A percentile compares a stretch with the other conserved stretches of the same genome.
Evolutionary conservation across 495 filamentous ascomycete species (phyloP).

Genomic region (Talaromyces adpressus): DNA sequence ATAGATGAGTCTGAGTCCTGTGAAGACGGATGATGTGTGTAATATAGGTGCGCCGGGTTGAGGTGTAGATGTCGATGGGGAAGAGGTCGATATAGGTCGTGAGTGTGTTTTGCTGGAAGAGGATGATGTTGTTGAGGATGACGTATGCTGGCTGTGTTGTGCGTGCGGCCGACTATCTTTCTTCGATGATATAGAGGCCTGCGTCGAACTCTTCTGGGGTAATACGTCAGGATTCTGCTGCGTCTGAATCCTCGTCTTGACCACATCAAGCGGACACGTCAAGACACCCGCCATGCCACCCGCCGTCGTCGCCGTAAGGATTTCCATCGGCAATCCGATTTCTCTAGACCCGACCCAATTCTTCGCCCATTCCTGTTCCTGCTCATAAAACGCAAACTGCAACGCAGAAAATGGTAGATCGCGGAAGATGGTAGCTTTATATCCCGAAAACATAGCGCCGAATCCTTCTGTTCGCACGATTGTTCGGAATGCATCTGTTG

Average conservation of each 20-base stretch:
- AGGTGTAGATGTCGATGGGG: slow-evolving; percentile 69
- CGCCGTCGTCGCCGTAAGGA: slow-evolving; percentile 83
- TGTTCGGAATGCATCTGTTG: slow-evolving; percentile 69
- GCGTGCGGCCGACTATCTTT: slow-evolving; percentile 31
- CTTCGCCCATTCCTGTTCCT: slow-evolving; percentile 76
- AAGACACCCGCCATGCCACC: slow-evolving; percentile 91
- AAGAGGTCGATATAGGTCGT: slow-evolving; percentile 76
- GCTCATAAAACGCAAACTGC: slow-evolving; percentile 97
- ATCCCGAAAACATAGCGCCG: slow-evolving; percentile 84
- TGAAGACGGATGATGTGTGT: slow-evolving; percentile 82
- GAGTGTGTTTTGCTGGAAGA: slow-evolving; percentile 27
- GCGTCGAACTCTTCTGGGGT: slow-evolving; percentile 10
- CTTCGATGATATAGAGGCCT: slow-evolving; percentile 11
- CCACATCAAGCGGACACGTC: slow-evolving; percentile 92
- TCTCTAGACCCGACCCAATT: slow-evolving; percentile 64
- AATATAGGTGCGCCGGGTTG: slow-evolving; percentile 67
- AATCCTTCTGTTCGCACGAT: slow-evolving; percentile 78
- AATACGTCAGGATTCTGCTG: slow-evolving; percentile 57
- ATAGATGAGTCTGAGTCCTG: slow-evolving; percentile 80
- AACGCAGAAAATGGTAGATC: slow-evolving; percentile 93
- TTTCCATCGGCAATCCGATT: slow-evolving; percentile 78
- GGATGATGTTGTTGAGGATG: slow-evolving; percentile 19
- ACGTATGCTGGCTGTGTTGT: slow-evolving; percentile 12
- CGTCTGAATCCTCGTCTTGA: slow-evolving; percentile 96
- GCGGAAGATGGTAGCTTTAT: slow-evolving; percentile 86